phyloP scores from a whole-genome alignment of 1,139 yeast genomes.

The Pichia sp. region DNA sequence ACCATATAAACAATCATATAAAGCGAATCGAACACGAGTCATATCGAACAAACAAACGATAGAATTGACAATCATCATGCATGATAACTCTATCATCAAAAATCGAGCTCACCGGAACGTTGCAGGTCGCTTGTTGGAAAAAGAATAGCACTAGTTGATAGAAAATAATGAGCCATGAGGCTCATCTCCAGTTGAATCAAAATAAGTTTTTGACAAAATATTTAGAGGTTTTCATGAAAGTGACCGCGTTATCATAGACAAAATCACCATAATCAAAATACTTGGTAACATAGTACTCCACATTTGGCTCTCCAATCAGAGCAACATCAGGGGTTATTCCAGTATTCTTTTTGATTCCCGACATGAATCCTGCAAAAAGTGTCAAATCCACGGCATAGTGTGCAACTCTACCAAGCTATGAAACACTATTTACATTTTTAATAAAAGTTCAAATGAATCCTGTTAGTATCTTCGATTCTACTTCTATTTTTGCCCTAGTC shows the following conservation, averaged over 20 bases:
- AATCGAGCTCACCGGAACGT: background rate
- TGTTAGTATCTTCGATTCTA: background rate
- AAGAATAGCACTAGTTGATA: no score
- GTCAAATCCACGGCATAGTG: constrained; percentile 74
- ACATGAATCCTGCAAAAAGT: constrained; percentile 74
- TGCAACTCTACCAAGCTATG: constrained; percentile 38
- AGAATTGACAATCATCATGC: background rate
- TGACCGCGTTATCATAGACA: constrained; percentile 68
- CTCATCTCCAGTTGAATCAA: background rate
- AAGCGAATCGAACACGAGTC: background rate
- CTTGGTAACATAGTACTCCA: constrained; percentile 55
- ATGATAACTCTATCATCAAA: background rate
- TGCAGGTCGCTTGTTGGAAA: background rate
- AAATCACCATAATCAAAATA: constrained; percentile 86
- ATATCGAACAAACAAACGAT: background rate
- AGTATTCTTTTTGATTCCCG: constrained; percentile 85
- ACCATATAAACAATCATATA: background rate
- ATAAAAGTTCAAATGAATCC: no score
- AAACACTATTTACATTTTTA: background rate
- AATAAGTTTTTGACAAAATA: constrained; percentile 61
- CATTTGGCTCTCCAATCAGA: constrained; percentile 42
- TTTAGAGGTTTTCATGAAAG: constrained; percentile 65
- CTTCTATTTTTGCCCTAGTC: background rate
- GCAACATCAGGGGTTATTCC: constrained; percentile 59
- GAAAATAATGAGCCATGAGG: background rate